Evolutionary conservation across 768 basidiomycete genomes (phyloP), one percentile per base, ranked within the genome.

Genomic region (Dendrothele bispora): DNA sequence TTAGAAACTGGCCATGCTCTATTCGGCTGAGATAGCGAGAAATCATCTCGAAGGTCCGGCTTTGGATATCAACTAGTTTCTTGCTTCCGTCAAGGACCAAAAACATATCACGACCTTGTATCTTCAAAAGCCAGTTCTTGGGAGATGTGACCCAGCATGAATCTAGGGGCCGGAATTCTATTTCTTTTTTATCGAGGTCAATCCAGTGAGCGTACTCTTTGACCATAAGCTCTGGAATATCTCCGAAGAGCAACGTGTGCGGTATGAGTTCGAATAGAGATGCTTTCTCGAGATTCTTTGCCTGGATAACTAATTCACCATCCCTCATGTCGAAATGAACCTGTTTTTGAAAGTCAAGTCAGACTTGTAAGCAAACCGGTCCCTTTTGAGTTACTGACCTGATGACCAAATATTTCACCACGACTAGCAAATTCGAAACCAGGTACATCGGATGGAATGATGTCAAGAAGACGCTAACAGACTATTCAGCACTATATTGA

Each of bases 201-300:
- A 69, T 32, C 68, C 68, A 69, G 40, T 66, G 68, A 22, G 35
- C 55, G 22, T 62, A 54, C 1, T 42, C 55, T 11, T 48, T 32
- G 1, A 70, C 47, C 18, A 68, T 25, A 0, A 55, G 46, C 0
- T 12, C 37, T 0, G 67, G 67, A 11, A 68, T 8, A 45, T 70
- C 68, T 2, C 48, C 52, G n/a, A n/a, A n/a, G n/a, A n/a, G n/a
- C n/a, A n/a, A n/a, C n/a, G n/a, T n/a, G 35, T 58, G 60, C 4
- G 71, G 73, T 43, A 75, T 59, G 7, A 72, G 55, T 43, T 74
- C 74, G n/a, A n/a, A n/a, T n/a, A 11, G n/a, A n/a, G n/a, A n/a
- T n/a, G n/a, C n/a, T n/a, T n/a, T n/a, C n/a, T n/a, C n/a, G n/a
- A n/a, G n/a, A n/a, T n/a, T n/a, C n/a, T n/a, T n/a, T n/a, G n/a